Conservation (phyloP, 768 basidiomycete species). For the Postia placenta region DNA sequence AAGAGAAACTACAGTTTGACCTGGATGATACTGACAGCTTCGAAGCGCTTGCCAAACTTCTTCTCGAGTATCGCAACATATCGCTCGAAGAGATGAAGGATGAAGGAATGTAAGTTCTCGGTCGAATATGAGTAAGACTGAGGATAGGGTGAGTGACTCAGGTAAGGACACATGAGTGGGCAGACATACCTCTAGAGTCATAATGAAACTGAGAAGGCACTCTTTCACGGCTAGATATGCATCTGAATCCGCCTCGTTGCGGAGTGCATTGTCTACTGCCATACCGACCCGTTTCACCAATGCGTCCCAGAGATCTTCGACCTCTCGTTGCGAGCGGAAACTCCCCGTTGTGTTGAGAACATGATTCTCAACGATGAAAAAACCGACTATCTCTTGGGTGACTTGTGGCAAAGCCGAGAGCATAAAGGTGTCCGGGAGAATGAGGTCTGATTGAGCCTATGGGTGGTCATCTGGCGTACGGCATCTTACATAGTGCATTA, state of each 20-base stretch:
- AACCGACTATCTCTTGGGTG: slow-evolving; percentile 92
- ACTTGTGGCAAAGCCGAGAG: slow-evolving; percentile 64
- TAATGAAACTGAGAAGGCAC: slow-evolving; percentile 76
- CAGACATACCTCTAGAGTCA: slow-evolving; percentile 78
- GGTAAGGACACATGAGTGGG: not conserved
- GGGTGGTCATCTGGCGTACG: not conserved
- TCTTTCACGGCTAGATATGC: slow-evolving; percentile 81
- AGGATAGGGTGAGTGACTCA: not conserved
- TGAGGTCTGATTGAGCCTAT: slow-evolving; percentile 95
- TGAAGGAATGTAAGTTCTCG: slow-evolving; percentile 72
- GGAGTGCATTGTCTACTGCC: slow-evolving; percentile 68
- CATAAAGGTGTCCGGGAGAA: slow-evolving; percentile 72
- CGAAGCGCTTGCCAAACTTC: slow-evolving; percentile 78
- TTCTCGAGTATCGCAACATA: slow-evolving; percentile 78
- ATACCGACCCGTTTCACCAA: slow-evolving; percentile 69
- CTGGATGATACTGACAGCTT: slow-evolving; percentile 50
- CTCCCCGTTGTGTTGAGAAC: slow-evolving; percentile 83
- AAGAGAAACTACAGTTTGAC: no score
- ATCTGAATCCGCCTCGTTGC: slow-evolving; percentile 72
- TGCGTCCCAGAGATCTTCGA: slow-evolving; percentile 94
- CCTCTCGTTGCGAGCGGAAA: slow-evolving; percentile 87
- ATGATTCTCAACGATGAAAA: slow-evolving; percentile 94
- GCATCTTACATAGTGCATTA: no score
- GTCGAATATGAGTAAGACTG: slow-evolving; percentile 76
- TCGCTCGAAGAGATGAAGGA: slow-evolving; percentile 85